Conservation (phyloP, 139 green algal species). For the Tetradesmus lagerheimii region DNA sequence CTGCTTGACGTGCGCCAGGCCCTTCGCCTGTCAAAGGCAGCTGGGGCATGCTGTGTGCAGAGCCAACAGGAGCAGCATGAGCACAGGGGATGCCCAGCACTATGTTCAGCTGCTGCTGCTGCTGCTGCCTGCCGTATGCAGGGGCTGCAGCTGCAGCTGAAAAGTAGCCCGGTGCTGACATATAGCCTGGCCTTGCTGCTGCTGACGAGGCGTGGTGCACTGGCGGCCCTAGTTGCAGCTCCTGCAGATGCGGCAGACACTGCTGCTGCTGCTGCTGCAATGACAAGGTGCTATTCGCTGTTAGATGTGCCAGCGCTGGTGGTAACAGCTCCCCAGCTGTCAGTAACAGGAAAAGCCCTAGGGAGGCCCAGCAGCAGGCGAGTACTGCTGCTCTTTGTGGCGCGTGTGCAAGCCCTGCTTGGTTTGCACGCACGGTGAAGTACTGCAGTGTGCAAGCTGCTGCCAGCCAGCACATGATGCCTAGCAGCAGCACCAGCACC, state of each 20-base stretch:
- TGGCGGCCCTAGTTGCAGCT: not conserved
- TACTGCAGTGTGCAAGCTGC: not conserved
- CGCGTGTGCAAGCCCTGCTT: not conserved
- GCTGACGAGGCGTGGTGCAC: not conserved
- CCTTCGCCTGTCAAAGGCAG: not conserved
- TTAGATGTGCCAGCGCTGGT: not conserved
- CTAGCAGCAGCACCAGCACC: not conserved
- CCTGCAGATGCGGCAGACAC: too few species aligned
- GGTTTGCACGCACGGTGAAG: not conserved
- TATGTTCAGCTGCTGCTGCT: not conserved
- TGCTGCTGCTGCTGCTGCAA: not conserved
- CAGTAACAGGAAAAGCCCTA: not conserved
- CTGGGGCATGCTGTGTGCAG: not conserved
- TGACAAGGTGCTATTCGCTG: not conserved
- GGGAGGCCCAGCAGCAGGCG: not conserved
- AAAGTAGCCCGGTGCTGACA: not conserved
- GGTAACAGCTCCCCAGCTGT: not conserved
- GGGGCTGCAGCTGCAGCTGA: not conserved
- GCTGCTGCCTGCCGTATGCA: not conserved
- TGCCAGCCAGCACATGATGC: not conserved
- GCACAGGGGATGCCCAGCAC: not conserved
- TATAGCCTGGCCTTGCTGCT: not conserved
- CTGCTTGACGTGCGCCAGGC: not conserved
- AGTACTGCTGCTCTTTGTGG: not conserved
- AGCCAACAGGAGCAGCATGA: not conserved